Evolutionary conservation across 1,139 yeast species (phyloP).

Genomic region (Saccharomyces hybrid): DNA sequence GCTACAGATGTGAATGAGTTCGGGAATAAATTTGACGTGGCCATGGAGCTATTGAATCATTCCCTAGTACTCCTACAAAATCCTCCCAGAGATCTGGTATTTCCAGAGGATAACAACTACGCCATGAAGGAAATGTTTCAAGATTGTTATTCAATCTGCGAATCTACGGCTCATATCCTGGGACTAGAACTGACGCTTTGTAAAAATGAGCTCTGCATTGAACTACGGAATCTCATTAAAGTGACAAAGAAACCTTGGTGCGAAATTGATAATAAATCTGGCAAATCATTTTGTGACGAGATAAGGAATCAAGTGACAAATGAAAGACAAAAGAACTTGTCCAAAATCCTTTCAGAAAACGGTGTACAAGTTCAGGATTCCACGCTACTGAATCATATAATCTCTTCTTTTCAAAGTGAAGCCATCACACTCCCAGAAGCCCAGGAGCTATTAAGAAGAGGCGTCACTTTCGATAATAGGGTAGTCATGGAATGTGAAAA

Average conservation of each 20-base stretch:
- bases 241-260: slow-evolving; percentile 35
- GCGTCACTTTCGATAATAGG: slow-evolving; percentile 35
- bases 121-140: slow-evolving; percentile 25
- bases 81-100: slow-evolving; percentile 27
- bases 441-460: slow-evolving; percentile 31
- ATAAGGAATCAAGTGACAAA: slow-evolving; percentile 23
- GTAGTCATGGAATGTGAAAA: slow-evolving; percentile 39
- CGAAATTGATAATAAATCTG: slow-evolving; percentile 25
- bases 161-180: slow-evolving; percentile 25
- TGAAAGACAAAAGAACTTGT: slow-evolving; percentile 20
- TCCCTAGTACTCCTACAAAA: slow-evolving; percentile 27
- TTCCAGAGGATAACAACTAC: slow-evolving; percentile 26
- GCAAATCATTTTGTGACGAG: slow-evolving; percentile 29
- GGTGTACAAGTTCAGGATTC: slow-evolving; percentile 29
- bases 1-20: slow-evolving; percentile 17
- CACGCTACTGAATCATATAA: slow-evolving; percentile 21
- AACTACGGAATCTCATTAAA: slow-evolving; percentile 25
- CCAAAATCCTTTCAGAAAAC: slow-evolving; percentile 16
- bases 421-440: slow-evolving; percentile 29
- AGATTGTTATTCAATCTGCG: slow-evolving; percentile 15
- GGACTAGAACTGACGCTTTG: slow-evolving; percentile 26
- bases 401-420: slow-evolving; percentile 21
- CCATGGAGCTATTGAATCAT: slow-evolving; percentile 17
- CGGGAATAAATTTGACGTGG: slow-evolving; percentile 13
- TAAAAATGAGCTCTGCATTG: slow-evolving; percentile 27